These are phyloP conservation scores for Digitaria exilis DNA, from an alignment of 202 grass and related monocot genomes.

Conservation along the genomic window DNA sequence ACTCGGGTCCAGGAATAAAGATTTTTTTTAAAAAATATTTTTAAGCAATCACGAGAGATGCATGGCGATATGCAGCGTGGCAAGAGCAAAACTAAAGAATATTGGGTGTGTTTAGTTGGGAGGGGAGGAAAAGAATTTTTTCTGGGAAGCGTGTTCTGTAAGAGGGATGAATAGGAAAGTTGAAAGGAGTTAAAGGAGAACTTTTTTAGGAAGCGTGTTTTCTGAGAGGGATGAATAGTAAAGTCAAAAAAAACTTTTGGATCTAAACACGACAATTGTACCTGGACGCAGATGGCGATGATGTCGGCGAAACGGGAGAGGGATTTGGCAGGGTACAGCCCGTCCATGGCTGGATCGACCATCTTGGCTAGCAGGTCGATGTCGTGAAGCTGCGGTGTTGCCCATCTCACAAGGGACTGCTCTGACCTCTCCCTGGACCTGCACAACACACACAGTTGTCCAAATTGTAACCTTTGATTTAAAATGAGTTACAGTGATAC, in stretches of 20 bases:
- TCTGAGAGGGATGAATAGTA: too few relatives aligned
- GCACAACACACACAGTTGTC: neutral
- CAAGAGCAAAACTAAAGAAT: neutral
- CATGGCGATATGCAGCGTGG: too few relatives aligned
- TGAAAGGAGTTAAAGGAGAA: too few relatives aligned
- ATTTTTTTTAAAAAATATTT: neutral
- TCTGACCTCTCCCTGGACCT: slow-evolving; percentile 78
- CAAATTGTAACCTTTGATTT: too few relatives aligned
- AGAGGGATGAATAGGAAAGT: too few relatives aligned
- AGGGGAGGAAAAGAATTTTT: too few relatives aligned
- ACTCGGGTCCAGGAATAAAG: neutral
- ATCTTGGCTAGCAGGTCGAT: slow-evolving; percentile 88
- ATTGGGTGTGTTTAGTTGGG: too few relatives aligned
- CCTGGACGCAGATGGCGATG: slow-evolving; percentile 93
- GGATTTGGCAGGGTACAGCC: slow-evolving; percentile 91
- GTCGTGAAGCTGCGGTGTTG: slow-evolving; percentile 91
- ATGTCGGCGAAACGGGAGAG: slow-evolving; percentile 97
- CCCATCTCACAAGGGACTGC: slow-evolving; percentile 92
- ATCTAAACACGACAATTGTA: too few relatives aligned
- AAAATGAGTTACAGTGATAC: neutral
- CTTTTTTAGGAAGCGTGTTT: too few relatives aligned
- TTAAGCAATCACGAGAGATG: neutral
- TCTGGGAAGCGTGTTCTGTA: too few relatives aligned
- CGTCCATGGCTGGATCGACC: slow-evolving; percentile 86
- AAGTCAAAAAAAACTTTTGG: too few relatives aligned